Evolutionary conservation across 352 stramenopile species (phyloP).

Genomic region (Globisporangium orthogonon): DNA sequence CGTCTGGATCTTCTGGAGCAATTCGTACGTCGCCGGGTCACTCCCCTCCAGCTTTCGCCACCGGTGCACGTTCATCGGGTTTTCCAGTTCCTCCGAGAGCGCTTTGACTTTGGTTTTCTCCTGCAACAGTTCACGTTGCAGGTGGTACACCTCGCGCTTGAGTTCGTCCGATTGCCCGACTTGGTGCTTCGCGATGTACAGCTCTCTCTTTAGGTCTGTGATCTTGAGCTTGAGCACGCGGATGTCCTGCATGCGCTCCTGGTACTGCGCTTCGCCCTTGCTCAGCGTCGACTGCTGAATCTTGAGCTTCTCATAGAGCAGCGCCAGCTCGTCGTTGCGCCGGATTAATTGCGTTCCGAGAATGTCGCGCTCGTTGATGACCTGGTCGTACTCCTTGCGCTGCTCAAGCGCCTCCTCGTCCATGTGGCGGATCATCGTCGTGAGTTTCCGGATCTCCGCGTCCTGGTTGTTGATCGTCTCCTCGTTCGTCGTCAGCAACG

Average conservation of each 20-base stretch:
- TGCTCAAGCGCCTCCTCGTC: conserved; percentile 92
- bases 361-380: conserved; percentile 96
- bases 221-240: conserved; percentile 94
- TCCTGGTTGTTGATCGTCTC: conserved; percentile 94
- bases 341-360: conserved; percentile 95
- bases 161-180: conserved; percentile 83
- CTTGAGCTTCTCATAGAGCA: conserved; percentile 97
- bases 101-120: conserved; percentile 97
- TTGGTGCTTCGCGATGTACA: conserved; percentile 88
- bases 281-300: conserved; percentile 93
- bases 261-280: conserved; percentile 92
- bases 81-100: conserved; percentile 94
- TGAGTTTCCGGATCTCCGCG: conserved; percentile 90
- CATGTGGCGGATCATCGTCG: conserved; percentile 89
- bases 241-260: conserved; percentile 91
- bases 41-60: conserved; percentile 96
- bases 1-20: conserved; percentile 96
- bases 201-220: conserved; percentile 89
- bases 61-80: conserved; percentile 96
- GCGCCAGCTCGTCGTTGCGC: conserved; percentile 94
- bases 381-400: conserved; percentile 94
- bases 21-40: conserved; percentile 92
- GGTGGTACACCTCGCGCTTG: conserved; percentile 84
- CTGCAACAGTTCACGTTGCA: conserved; percentile 90
- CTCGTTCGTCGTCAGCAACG: conserved; percentile 84